A percentile compares a stretch with the other conserved stretches of the same genome.
These are phyloP conservation scores for Lichtheimia ornata DNA, from an alignment of 371 early-diverging fungal genomes.

Conservation along the genomic window DNA sequence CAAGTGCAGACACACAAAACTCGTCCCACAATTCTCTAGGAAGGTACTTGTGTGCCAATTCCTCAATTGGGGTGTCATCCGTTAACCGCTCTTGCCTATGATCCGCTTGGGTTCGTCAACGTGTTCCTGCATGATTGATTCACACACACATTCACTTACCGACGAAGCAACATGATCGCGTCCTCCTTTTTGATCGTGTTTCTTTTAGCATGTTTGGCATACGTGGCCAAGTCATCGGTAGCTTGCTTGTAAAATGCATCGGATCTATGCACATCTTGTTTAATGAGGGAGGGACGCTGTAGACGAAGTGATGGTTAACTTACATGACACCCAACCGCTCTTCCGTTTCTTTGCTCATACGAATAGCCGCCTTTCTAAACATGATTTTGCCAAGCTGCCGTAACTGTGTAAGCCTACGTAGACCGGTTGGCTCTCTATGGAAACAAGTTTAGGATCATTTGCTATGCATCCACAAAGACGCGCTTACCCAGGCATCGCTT, in stretches of 20 bases:
- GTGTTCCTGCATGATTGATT: neutral
- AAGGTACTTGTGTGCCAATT: conserved; percentile 27
- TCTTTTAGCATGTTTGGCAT: conserved; percentile 24
- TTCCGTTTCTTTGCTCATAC: no score
- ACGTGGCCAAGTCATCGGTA: conserved; percentile 17
- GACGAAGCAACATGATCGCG: conserved; percentile 24
- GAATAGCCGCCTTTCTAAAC: no score
- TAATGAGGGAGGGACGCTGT: no score
- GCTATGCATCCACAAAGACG: no score
- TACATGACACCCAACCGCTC: no score
- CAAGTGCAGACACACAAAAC: conserved; percentile 25
- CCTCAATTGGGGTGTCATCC: conserved; percentile 19
- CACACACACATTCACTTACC: conserved; percentile 10
- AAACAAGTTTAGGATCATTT: no score
- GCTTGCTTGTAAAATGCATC: conserved; percentile 33
- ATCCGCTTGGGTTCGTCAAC: neutral
- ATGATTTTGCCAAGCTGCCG: no score
- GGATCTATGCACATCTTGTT: conserved; percentile 15
- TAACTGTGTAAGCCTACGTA: no score
- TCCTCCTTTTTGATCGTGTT: conserved; percentile 17
- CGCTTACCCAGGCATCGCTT: no score
- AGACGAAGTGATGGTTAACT: no score
- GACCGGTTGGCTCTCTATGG: no score
- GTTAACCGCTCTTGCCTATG: conserved; percentile 27
- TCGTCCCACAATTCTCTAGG: conserved; percentile 36